Evolutionary conservation across 176 grass and related monocot genomes (phyloP).

Genomic region (Paspalum notatum): DNA sequence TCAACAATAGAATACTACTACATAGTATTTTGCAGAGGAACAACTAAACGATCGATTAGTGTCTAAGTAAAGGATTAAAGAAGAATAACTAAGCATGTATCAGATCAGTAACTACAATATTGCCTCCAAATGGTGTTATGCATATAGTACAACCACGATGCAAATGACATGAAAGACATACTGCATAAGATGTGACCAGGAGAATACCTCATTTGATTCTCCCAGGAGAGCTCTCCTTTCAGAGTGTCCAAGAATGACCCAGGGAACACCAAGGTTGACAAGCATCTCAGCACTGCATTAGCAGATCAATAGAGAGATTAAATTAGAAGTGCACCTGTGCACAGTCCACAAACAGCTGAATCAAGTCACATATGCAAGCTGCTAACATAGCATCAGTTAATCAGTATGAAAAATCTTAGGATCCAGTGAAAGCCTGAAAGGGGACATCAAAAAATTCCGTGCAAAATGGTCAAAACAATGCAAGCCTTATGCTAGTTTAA

Average conservation of each 20-base stretch:
- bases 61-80: not conserved
- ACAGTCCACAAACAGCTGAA: not conserved
- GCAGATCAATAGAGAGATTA: constrained; percentile 13
- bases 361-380: not conserved
- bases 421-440: not conserved
- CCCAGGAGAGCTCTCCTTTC: constrained; percentile 85
- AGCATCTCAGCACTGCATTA: constrained; percentile 94
- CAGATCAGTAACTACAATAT: not conserved
- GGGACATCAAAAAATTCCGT: not conserved
- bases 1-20: not conserved
- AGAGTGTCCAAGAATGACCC: constrained; percentile 97
- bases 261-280: constrained; percentile 77
- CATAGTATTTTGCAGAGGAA: not conserved
- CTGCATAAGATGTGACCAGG: not conserved
- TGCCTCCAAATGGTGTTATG: not conserved
- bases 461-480: not conserved
- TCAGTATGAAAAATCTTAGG: not conserved
- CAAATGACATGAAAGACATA: not conserved
- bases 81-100: not conserved
- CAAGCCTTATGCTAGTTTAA: not conserved
- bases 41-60: not conserved
- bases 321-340: not conserved
- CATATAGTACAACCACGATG: not conserved
- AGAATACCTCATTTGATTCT: constrained; percentile 87
- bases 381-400: not conserved